These are phyloP conservation scores for Alternaria atra DNA, from an alignment of 2,329 filamentous ascomycete genomes.

Conservation along the genomic window DNA sequence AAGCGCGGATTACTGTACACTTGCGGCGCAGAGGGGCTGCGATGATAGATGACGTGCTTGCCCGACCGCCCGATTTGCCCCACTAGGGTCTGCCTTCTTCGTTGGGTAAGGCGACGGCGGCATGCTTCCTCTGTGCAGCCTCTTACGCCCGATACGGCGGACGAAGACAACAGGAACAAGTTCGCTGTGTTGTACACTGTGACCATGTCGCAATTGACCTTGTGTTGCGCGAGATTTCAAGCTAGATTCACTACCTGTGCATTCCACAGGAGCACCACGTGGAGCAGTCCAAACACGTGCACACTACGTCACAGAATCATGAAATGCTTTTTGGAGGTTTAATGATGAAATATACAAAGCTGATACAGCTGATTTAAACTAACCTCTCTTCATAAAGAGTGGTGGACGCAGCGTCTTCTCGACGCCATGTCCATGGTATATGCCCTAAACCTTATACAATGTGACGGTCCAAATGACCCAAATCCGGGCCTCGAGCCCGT, in stretches of 20 bases:
- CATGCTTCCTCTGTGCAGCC: background rate
- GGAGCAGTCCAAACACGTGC: background rate
- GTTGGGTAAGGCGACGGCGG: conserved; percentile 12
- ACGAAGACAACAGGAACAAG: background rate
- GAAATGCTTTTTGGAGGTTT: background rate
- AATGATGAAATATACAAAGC: conserved; percentile 10
- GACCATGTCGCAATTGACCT: background rate
- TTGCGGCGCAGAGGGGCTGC: conserved; percentile 25
- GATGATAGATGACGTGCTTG: conserved; percentile 33
- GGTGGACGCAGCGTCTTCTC: conserved; percentile 1
- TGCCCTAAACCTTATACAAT: conserved; percentile 11
- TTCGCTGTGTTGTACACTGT: background rate
- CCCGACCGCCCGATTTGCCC: conserved; percentile 28
- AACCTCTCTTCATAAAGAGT: conserved; percentile 24
- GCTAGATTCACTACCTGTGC: background rate
- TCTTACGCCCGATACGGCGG: background rate
- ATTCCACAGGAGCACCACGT: background rate
- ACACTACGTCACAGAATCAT: background rate
- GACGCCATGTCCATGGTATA: conserved; percentile 15
- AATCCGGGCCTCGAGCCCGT: conserved; percentile 6
- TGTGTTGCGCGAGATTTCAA: background rate
- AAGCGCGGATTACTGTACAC: conserved; percentile 31
- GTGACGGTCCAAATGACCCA: conserved; percentile 5
- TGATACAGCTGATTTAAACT: conserved; percentile 32
- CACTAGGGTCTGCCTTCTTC: conserved; percentile 21